These are phyloP conservation scores for Solanum dulcamara DNA, from an alignment of 257 asterid genomes.

Conservation along the genomic window DNA sequence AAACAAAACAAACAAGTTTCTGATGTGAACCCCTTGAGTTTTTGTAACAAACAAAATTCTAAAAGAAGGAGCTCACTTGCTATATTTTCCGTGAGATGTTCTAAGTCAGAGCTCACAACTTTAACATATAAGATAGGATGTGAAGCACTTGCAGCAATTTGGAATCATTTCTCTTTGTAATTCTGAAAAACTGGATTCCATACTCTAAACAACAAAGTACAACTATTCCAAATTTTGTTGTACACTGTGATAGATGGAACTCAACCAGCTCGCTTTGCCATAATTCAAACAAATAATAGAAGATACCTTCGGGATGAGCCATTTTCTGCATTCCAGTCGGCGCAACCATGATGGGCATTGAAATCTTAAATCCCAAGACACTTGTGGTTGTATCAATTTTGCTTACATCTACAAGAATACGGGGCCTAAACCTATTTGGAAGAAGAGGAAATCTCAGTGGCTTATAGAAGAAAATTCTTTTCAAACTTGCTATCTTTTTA, in stretches of 20 bases:
- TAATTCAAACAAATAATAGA: neutral
- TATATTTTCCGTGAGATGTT: neutral
- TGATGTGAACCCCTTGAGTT: neutral
- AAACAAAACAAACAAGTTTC: neutral
- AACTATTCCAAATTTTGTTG: neutral
- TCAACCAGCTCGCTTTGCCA: neutral
- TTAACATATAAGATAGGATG: neutral
- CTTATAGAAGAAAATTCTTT: neutral
- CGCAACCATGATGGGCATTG: constrained; percentile 94
- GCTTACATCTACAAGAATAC: constrained; percentile 75
- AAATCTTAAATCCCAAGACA: constrained; percentile 50
- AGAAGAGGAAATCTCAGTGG: neutral
- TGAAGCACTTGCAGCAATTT: neutral
- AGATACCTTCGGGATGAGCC: constrained; percentile 84
- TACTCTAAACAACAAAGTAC: neutral
- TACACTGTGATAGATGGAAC: neutral
- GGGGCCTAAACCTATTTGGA: constrained; percentile 65
- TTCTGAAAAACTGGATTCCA: neutral
- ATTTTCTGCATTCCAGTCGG: constrained; percentile 91
- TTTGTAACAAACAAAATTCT: neutral
- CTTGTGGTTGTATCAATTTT: constrained; percentile 45
- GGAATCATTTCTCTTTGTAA: neutral
- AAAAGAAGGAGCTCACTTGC: neutral
- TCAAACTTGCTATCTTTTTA: neutral
- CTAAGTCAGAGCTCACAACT: neutral